Percentiles rank a stretch among this genome's conserved stretches.
phyloP scores from a whole-genome alignment of 2,329 filamentous ascomycete species.

The Pezicula rhizophila region DNA sequence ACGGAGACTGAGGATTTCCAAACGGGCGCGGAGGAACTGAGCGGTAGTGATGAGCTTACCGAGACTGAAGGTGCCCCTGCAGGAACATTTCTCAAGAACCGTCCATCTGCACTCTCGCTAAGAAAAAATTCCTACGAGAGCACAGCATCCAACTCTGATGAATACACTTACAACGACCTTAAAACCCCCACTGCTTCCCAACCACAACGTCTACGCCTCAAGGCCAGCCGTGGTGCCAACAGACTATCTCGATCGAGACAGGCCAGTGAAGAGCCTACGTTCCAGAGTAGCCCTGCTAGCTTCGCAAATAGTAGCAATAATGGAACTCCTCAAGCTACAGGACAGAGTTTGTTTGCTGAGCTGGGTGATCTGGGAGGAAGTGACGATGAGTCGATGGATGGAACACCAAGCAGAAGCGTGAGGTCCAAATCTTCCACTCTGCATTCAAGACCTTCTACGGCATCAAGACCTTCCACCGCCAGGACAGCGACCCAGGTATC shows the following conservation, averaged over 20 bases:
- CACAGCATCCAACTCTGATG: constrained; percentile 83
- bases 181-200: constrained; percentile 56
- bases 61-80: constrained; percentile 64
- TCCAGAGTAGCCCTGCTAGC: constrained; percentile 55
- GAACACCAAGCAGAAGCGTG: constrained; percentile 46
- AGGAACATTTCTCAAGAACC: constrained; percentile 29
- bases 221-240: constrained; percentile 56
- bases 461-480: constrained; percentile 19
- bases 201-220: constrained; percentile 65
- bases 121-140: constrained; percentile 67
- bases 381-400: constrained; percentile 57
- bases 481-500: constrained; percentile 15
- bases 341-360: constrained; percentile 86
- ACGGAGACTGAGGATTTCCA: constrained; percentile 95
- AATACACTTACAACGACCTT: constrained; percentile 58
- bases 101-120: constrained; percentile 34
- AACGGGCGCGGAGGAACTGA: constrained; percentile 78
- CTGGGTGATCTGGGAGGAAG: constrained; percentile 70
- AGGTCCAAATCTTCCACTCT: constrained; percentile 39
- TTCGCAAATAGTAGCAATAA: constrained; percentile 42
- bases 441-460: constrained; percentile 29
- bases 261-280: constrained; percentile 50
- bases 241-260: constrained; percentile 50
- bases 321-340: constrained; percentile 43
- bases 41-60: constrained; percentile 68